A percentile compares a stretch with the other conserved stretches of the same genome.
Evolutionary conservation across 768 basidiomycete genomes (phyloP).

Genomic region (Xerocomellus dryophilus): DNA sequence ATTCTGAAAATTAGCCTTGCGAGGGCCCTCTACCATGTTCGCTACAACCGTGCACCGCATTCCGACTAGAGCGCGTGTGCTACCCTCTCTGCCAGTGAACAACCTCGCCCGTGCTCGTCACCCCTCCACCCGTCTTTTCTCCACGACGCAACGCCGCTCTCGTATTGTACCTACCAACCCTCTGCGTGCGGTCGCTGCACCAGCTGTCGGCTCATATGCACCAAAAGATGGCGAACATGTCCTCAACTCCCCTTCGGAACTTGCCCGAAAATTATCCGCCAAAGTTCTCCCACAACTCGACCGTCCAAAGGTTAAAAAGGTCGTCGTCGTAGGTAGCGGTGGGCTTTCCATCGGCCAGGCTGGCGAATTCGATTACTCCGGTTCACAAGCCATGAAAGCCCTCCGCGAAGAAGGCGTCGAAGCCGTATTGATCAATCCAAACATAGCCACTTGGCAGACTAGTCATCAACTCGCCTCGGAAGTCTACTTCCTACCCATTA

Average conservation of each 20-base stretch:
- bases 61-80: constrained; percentile 9
- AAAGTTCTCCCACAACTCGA: constrained; percentile 90
- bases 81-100: constrained; percentile 16
- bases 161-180: constrained; percentile 47
- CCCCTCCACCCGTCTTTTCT: constrained; percentile 46
- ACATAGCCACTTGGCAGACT: constrained; percentile 99
- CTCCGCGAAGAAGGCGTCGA: constrained; percentile 93
- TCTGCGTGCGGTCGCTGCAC: constrained; percentile 66
- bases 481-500: constrained; percentile 97
- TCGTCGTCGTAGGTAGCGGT: constrained; percentile 94
- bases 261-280: constrained; percentile 90
- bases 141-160: constrained; percentile 40
- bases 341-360: constrained; percentile 98
- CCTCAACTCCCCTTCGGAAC: constrained; percentile 90
- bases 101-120: constrained; percentile 20
- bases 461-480: constrained; percentile 95
- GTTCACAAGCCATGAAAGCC: constrained; percentile 97
- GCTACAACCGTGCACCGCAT: constrained; percentile 5
- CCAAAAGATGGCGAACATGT: constrained; percentile 68
- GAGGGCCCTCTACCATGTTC: constrained; percentile 11
- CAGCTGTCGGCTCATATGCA: constrained; percentile 68
- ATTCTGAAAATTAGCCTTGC: constrained; percentile 10
- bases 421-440: constrained; percentile 95
- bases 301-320: constrained; percentile 89
- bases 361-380: constrained; percentile 99